These are phyloP conservation scores for Lentinula novae-zelandiae DNA, from an alignment of 1,284 basidiomycete species.

Conservation along the genomic window DNA sequence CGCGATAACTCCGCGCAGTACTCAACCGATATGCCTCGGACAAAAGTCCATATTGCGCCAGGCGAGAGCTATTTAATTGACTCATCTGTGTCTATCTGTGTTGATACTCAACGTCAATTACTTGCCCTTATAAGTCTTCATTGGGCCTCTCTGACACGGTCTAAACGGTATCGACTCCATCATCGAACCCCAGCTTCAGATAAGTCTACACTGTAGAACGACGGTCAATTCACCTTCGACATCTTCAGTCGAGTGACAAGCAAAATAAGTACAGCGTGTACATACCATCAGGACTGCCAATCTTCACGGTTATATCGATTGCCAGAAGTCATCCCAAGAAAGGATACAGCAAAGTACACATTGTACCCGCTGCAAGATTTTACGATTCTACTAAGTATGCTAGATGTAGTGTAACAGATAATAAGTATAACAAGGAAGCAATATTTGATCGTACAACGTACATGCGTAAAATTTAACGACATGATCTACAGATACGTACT, in stretches of 20 bases:
- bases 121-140: neutral
- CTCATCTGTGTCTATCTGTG: neutral
- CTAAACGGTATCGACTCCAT: neutral
- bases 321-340: neutral
- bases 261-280: too few species aligned
- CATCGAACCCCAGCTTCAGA: too few species aligned
- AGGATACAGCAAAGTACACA: neutral
- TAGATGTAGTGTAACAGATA: neutral
- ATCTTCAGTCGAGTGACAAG: too few species aligned
- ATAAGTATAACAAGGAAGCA: slow-evolving; percentile 2
- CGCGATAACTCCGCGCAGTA: slow-evolving; percentile 1
- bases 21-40: neutral
- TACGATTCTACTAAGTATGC: neutral
- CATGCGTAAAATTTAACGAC: neutral
- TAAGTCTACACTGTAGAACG: too few species aligned
- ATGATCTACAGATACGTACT: neutral
- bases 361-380: neutral
- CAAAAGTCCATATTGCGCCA: neutral
- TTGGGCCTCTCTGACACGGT: neutral
- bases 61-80: neutral
- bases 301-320: too few species aligned
- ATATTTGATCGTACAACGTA: neutral
- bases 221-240: neutral
- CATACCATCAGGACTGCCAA: too few species aligned
- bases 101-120: too few species aligned